These are phyloP conservation scores for Sungouiozyma intestinalis DNA, from an alignment of 805 yeast species.

Conservation along the genomic window DNA sequence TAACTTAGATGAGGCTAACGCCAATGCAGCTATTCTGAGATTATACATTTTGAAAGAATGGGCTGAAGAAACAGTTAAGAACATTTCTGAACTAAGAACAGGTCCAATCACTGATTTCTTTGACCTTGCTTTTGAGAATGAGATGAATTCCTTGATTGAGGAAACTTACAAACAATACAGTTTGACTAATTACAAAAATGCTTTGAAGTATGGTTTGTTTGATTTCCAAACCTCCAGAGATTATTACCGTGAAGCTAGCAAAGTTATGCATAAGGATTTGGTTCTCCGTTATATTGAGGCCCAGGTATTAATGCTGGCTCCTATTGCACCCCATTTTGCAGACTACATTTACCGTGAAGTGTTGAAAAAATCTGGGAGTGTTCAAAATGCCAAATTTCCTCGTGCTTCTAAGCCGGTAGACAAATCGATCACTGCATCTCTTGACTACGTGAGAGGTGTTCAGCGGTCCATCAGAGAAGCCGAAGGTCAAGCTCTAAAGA, in stretches of 20 bases:
- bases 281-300: conserved; percentile 73
- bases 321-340: conserved; percentile 92
- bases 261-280: conserved; percentile 72
- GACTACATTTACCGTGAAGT: conserved; percentile 84
- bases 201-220: conserved; percentile 81
- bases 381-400: conserved; percentile 76
- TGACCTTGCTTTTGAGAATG: conserved; percentile 86
- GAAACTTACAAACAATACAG: conserved; percentile 62
- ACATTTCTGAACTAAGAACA: conserved; percentile 43
- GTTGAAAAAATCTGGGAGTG: conserved; percentile 51
- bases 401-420: conserved; percentile 59
- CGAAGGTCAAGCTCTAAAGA: conserved; percentile 75
- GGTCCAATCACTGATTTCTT: conserved; percentile 52
- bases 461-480: conserved; percentile 85
- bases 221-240: conserved; percentile 95
- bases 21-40: conserved; percentile 95
- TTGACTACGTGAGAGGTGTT: conserved; percentile 68
- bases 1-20: conserved; percentile 90
- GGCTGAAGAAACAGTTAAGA: conserved; percentile 68
- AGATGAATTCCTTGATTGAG: conserved; percentile 74
- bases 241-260: conserved; percentile 75
- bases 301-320: conserved; percentile 77
- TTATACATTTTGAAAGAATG: conserved; percentile 88
- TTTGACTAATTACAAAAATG: conserved; percentile 72
- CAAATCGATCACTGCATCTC: conserved; percentile 49